Percentiles rank a stretch among this genome's conserved stretches.
phyloP scores from a whole-genome alignment of 208 protist genomes.

The Trypanosomatidae sp. region DNA sequence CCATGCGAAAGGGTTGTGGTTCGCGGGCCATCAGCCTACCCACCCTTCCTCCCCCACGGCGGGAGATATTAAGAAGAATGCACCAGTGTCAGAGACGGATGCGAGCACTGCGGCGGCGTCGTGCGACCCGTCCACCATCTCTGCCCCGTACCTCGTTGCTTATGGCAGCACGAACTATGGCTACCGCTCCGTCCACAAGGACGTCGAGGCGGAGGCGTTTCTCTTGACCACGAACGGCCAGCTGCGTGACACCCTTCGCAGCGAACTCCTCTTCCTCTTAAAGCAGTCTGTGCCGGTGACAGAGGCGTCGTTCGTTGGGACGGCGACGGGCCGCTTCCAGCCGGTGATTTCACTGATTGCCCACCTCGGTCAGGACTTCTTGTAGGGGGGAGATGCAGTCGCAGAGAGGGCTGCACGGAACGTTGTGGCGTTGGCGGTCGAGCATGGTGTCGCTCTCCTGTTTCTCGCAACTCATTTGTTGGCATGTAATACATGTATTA shows the following conservation, averaged over 20 bases:
- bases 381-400: slow-evolving; percentile 29
- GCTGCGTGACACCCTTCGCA: slow-evolving; percentile 50
- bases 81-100: no score
- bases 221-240: slow-evolving; percentile 52
- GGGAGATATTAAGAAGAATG: no score
- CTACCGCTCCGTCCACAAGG: slow-evolving; percentile 80
- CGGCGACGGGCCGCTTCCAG: slow-evolving; percentile 67
- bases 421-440: no score
- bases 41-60: not conserved
- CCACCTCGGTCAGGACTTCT: slow-evolving; percentile 70
- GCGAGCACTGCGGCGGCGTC: not conserved
- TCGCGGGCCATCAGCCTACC: slow-evolving; percentile 11
- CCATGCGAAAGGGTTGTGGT: slow-evolving; percentile 89
- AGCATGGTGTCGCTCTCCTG: no score
- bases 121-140: slow-evolving; percentile 17
- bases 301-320: slow-evolving; percentile 52
- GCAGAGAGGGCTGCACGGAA: not conserved
- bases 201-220: slow-evolving; percentile 79
- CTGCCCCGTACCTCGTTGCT: slow-evolving; percentile 60
- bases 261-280: slow-evolving; percentile 60
- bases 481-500: no score
- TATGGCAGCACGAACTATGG: slow-evolving; percentile 92
- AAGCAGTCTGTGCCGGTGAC: slow-evolving; percentile 43
- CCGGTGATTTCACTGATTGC: slow-evolving; percentile 73
- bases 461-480: no score